Evolutionary conservation across 257 asterid species (phyloP), one percentile per base, ranked within the genome.

Genomic region (Solanum pimpinellifolium): DNA sequence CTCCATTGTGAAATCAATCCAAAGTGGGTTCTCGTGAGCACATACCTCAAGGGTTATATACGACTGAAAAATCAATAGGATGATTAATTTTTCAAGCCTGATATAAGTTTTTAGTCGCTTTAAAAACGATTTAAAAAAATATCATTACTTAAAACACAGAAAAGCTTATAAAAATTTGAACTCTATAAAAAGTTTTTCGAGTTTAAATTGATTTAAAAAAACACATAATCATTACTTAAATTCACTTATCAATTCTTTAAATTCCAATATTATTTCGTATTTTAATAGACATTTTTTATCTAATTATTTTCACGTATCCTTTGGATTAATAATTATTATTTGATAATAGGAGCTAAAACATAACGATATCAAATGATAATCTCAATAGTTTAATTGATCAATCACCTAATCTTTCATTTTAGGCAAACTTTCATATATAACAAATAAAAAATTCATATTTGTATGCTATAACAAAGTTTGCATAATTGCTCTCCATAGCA

Each of bases 311-410:
- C 0, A 5, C 1, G 1, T 4, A n/a, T n/a, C 16, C 15, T 65
- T n/a, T n/a, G 5, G 11, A 65, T 0, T 65, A n/a, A 65, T n/a
- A 11, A 65, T 11, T 65, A n/a, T 25, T 11, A n/a, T 12, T 65
- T 2, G 37, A 25, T 66, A 66, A 65, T 13, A 27, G 18, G 10
- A 66, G 37, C 37, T 27, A 0, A 25, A 66, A 25, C 33, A 66
- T 66, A 12, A 66, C 35, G 0, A 25, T 25, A n/a, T 66, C 4
- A 0, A 0, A 20, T 0, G 1, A 59, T 60, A 60, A 0, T 60
- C 6, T 60, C 3, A 21, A 0, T 60, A 60, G 4, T 31, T 31
- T 31, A 31, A 31, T 31, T 31, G 33, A 31, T 31, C 33, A 3
- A 31, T 31, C 33, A 31, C 33, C 33, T 7, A 20, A 59, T 59